phyloP scores from a whole-genome alignment of 805 yeast genomes.

The Metschnikowia chrysomelidarum region DNA sequence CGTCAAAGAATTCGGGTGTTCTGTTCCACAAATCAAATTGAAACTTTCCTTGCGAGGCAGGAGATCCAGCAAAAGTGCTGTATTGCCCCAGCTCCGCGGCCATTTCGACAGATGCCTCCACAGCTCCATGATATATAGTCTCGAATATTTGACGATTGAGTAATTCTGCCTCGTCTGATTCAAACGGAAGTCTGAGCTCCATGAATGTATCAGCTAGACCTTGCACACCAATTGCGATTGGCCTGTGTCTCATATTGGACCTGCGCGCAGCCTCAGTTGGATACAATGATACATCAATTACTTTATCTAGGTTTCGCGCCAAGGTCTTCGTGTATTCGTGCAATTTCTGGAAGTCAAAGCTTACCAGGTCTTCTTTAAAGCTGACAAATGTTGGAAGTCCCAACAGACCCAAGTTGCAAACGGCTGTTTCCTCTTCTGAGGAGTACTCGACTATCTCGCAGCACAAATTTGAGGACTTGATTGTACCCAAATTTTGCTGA shows the following conservation, averaged over 20 bases:
- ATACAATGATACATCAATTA: constrained; percentile 82
- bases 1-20: constrained; percentile 72
- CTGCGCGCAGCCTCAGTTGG: constrained; percentile 74
- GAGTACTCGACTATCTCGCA: constrained; percentile 94
- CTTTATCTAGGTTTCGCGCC: constrained; percentile 71
- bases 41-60: constrained; percentile 79
- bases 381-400: constrained; percentile 78
- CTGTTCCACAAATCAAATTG: constrained; percentile 88
- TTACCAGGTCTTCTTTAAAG: constrained; percentile 36
- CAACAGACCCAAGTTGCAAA: constrained; percentile 89
- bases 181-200: constrained; percentile 80
- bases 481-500: constrained; percentile 88
- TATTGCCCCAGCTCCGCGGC: constrained; percentile 72
- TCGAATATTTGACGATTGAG: constrained; percentile 87
- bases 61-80: constrained; percentile 76
- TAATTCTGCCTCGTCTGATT: constrained; percentile 70
- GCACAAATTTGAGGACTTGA: constrained; percentile 91
- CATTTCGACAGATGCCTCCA: constrained; percentile 82
- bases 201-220: constrained; percentile 91
- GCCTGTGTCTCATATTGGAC: constrained; percentile 83
- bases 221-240: constrained; percentile 97
- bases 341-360: constrained; percentile 69
- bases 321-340: constrained; percentile 78
- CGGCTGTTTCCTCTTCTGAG: constrained; percentile 90
- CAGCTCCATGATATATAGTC: constrained; percentile 91